phyloP scores from a whole-genome alignment of 306 rosid species.

The Cercis canadensis region DNA sequence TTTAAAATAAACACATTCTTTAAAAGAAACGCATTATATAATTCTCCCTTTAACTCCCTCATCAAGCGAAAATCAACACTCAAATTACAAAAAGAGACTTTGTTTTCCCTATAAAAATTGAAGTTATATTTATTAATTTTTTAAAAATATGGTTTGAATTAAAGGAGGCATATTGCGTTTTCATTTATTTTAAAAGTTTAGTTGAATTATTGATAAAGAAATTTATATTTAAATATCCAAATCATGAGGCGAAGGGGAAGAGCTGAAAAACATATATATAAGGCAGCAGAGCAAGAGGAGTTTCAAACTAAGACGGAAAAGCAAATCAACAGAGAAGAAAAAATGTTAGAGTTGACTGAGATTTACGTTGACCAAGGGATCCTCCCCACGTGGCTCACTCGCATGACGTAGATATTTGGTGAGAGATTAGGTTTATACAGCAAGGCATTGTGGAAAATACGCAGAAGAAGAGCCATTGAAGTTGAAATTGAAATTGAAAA shows the following conservation, averaged over 20 bases:
- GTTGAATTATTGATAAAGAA: slow-evolving; percentile 60
- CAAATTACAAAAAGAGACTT: no score
- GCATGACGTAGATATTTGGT: slow-evolving; percentile 57
- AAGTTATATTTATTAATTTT: no score
- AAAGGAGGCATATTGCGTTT: no score
- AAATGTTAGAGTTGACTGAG: slow-evolving; percentile 67
- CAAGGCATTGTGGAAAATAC: slow-evolving; percentile 42
- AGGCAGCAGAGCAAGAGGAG: no score
- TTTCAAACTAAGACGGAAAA: slow-evolving; percentile 45
- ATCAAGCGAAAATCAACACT: no score
- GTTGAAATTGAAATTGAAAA: neutral
- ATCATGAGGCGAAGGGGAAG: no score
- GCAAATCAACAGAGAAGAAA: slow-evolving; percentile 49
- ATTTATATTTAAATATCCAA: no score
- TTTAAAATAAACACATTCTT: neutral
- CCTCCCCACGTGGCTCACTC: slow-evolving; percentile 75
- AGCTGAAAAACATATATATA: no score
- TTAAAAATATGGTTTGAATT: no score
- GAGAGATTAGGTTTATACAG: slow-evolving; percentile 70
- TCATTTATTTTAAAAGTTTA: slow-evolving; percentile 41
- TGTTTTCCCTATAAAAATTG: no score
- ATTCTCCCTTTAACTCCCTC: neutral
- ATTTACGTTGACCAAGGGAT: slow-evolving; percentile 61
- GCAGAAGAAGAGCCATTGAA: neutral
- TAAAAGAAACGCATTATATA: neutral